Evolutionary conservation across 116 monocot species (phyloP), one percentile per base, ranked within the genome.

Genomic region (Trichopus zeylanicus): DNA sequence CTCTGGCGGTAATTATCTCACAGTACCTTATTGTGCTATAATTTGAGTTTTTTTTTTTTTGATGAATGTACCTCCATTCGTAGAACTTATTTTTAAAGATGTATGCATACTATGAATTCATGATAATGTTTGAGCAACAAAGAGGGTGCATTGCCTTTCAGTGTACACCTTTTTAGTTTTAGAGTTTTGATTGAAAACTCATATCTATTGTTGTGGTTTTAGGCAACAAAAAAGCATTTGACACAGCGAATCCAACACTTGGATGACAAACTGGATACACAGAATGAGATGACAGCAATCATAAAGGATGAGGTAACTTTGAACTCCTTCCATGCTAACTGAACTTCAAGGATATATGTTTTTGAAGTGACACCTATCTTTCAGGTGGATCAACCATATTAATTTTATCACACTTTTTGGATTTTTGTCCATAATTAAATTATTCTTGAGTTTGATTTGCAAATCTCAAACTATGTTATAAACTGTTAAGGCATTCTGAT

Each of bases 231-330:
- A 53, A 78, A 68, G 31, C 86, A 81, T 70, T 60, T 86, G 55
- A 81, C 86, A 60, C 86, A 81, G 60, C 57, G 81, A 22, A 78
- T 86, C 70, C 74, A 78, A 51, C 69, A 62, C 55, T 69, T 86
- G 67, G 86, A 86, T 78, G 86, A 78, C 35, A 86, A 86, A 72
- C 48, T 86, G 33, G 81, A 86, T 67, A 78, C 81, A 55, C 86
- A 86, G 60, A 86, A 86, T 56, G 75, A 59, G 39, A 68, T 81
- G 18, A 75, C 86, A 37, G 59, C 52, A n/a, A 57, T 60, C 64
- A 81, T 86, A 31, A 75, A 59, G 66, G 67, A 78, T 32, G 81
- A 78, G 81, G 81, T 85, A 78, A 55, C 29, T 16, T 24, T 10
- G n/a, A 42, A 16, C n/a, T 42, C 42, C 13, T 16, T 42, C 42